Base-by-base conservation (phyloP, 2,329 filamentous ascomycete genomes). In the Exophiala oligosperma region DNA sequence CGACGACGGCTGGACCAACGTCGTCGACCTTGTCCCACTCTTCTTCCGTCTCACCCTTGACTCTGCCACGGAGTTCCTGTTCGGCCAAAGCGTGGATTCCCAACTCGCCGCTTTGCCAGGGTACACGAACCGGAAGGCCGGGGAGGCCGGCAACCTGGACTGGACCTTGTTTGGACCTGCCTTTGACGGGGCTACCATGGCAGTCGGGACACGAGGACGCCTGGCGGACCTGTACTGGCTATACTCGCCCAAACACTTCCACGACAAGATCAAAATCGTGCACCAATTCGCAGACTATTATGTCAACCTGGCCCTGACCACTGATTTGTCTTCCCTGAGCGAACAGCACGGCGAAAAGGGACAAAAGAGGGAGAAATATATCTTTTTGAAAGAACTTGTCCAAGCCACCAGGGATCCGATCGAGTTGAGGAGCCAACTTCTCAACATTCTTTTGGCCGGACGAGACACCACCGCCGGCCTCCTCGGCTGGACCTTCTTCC, bases 41-140 rank as follows among this genome's bases (percentile, higher is more conserved):
- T 77, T 82, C 65, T 81, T 81, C 70, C 73, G 74, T 40, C 70
- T 80, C 38, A 80, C 80, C 85, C 95, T 97, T 28, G 92, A 96
- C 73, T 87, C 90, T 6, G 86, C 90, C 1, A 96, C 92, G 0
- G 89, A 95, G 66, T 96, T 96, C 70, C 76, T 97, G 28, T 83
- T 96, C 2, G 92, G 92, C 2, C 79, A 86, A 60, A 89, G 89
- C 62, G 87, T 92, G 21, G 84, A 82, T 48, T 85, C 81, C 64
- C 74, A 77, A 52, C 56, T 72, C 11, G 69, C 68, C 35, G 71
- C 70, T 1, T 52, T 74, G 3, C 65, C 76, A 29, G 68, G 71
- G 17, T 83, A 84, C 56, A 84, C 80, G 2, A 81, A 78, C 51
- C 84, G 83, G 52, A 79, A 83, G 26, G 92, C 93, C 67, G 87